phyloP scores from a whole-genome alignment of 306 rosid genomes.

The Inga laurina region DNA sequence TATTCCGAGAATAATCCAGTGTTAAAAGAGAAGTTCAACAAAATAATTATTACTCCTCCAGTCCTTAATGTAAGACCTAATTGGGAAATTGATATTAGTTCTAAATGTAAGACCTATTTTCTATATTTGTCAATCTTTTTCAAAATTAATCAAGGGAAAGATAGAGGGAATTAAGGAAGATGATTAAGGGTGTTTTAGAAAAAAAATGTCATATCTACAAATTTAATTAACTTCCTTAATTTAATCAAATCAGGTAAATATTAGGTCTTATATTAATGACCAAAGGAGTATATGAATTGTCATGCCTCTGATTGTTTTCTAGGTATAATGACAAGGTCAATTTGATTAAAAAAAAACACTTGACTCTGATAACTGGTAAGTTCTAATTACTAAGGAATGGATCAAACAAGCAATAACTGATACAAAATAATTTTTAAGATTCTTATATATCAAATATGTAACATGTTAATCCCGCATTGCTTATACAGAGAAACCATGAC shows the following conservation, averaged over 20 bases:
- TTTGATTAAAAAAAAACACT: background rate
- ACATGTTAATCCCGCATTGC: background rate
- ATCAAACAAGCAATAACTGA: background rate
- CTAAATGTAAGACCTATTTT: too few relatives aligned
- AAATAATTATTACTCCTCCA: background rate
- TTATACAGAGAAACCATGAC: background rate
- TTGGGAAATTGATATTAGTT: too few relatives aligned
- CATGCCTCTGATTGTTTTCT: background rate
- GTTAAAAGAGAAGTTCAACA: slow-evolving; percentile 26
- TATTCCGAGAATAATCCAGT: slow-evolving; percentile 25
- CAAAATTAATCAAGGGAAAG: too few relatives aligned
- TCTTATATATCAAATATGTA: background rate
- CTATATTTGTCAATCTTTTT: too few relatives aligned
- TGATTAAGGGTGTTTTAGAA: too few relatives aligned
- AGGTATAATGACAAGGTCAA: slow-evolving; percentile 4
- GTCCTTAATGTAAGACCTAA: too few relatives aligned
- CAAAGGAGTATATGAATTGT: background rate
- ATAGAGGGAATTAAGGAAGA: too few relatives aligned
- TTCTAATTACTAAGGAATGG: background rate
- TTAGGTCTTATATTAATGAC: too few relatives aligned
- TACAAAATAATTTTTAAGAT: background rate
- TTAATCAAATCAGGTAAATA: too few relatives aligned
- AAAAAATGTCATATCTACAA: too few relatives aligned
- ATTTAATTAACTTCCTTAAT: too few relatives aligned
- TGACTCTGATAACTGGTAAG: background rate